Evolutionary conservation across 1,284 basidiomycete genomes (phyloP).

Genomic region (Leccinum angustisporum): DNA sequence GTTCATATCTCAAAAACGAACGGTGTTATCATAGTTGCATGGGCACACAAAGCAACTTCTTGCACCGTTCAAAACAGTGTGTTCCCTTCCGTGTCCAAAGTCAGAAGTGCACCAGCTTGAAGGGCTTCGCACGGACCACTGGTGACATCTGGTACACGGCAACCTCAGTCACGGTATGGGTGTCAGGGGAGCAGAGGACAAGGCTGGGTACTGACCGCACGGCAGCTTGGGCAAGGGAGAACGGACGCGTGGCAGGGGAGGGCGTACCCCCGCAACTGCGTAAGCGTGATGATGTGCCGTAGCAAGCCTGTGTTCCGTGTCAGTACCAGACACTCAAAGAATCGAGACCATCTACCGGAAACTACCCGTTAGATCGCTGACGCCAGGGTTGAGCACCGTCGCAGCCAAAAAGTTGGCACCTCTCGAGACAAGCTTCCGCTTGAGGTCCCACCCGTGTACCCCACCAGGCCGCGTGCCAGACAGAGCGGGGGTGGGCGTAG

Average conservation of each 20-base stretch:
- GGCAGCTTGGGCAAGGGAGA: too few relatives aligned
- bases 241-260: too few relatives aligned
- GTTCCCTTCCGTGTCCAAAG: too few relatives aligned
- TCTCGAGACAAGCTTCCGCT: constrained; percentile 80
- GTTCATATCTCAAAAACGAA: neutral
- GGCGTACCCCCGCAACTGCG: constrained; percentile 78
- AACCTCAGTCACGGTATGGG: too few relatives aligned
- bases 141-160: too few relatives aligned
- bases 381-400: constrained; percentile 78
- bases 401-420: constrained; percentile 87
- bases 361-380: constrained; percentile 85
- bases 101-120: too few relatives aligned
- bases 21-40: neutral
- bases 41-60: too few relatives aligned
- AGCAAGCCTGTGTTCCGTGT: constrained; percentile 62
- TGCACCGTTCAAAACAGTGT: too few relatives aligned
- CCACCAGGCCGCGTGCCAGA: constrained; percentile 66
- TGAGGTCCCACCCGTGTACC: constrained; percentile 88
- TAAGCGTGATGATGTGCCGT: constrained; percentile 78
- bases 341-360: constrained; percentile 60
- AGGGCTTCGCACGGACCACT: too few relatives aligned
- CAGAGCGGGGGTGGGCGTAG: constrained; percentile 51
- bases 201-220: too few relatives aligned
- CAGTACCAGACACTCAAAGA: neutral
- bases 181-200: too few relatives aligned